Evolutionary conservation across 805 yeast species (phyloP).

Genomic region (Candida nonsorbophila): DNA sequence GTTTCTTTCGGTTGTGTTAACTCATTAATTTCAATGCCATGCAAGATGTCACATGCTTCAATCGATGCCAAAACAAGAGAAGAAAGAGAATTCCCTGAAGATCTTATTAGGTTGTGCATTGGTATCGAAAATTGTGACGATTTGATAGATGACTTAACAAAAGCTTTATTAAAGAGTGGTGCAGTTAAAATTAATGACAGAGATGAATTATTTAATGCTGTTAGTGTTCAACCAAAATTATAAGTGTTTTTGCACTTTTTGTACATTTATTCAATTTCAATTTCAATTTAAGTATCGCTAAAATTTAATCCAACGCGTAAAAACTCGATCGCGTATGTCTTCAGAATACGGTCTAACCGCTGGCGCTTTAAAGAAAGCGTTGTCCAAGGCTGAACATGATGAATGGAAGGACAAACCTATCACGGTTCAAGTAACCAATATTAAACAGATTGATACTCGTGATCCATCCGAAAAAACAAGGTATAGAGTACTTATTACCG

Average conservation of each 20-base stretch:
- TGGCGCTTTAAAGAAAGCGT: slow-evolving; percentile 19
- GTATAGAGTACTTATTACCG: slow-evolving; percentile 32
- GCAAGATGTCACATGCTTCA: slow-evolving; percentile 96
- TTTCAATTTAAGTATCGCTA: neutral
- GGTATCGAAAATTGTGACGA: slow-evolving; percentile 86
- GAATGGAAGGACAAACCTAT: slow-evolving; percentile 17
- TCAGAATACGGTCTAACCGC: slow-evolving; percentile 3
- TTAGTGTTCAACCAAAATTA: slow-evolving; percentile 22
- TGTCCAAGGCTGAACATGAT: slow-evolving; percentile 14
- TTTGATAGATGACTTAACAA: slow-evolving; percentile 71
- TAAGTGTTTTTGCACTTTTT: slow-evolving; percentile 1
- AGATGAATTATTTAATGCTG: slow-evolving; percentile 37
- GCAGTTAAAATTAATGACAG: slow-evolving; percentile 39
- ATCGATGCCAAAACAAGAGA: slow-evolving; percentile 83
- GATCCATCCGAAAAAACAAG: too few relatives aligned
- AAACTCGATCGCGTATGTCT: neutral
- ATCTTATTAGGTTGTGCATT: slow-evolving; percentile 80
- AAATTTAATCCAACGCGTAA: slow-evolving; percentile 1
- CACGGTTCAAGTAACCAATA: slow-evolving; percentile 28
- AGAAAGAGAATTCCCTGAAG: slow-evolving; percentile 90
- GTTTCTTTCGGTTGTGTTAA: slow-evolving; percentile 95
- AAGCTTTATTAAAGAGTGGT: slow-evolving; percentile 65
- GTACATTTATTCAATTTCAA: neutral
- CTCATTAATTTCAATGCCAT: slow-evolving; percentile 88
- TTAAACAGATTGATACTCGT: slow-evolving; percentile 22